A percentile compares a stretch with the other conserved stretches of the same genome.
phyloP scores from a whole-genome alignment of 2,329 filamentous ascomycete genomes.

The Helotiales sp. region DNA sequence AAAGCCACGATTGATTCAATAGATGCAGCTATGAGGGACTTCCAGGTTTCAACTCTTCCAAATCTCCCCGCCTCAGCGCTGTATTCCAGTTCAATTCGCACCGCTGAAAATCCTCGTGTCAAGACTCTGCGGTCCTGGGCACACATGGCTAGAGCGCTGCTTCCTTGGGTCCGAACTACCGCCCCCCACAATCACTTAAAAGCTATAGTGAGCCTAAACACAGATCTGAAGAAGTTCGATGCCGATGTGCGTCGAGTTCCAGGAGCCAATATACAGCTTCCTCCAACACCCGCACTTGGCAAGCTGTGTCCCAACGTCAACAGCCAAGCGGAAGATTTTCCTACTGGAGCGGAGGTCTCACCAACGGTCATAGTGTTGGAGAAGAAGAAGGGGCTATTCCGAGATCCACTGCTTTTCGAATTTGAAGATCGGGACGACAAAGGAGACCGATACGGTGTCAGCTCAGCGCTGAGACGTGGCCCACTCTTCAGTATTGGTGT shows the following conservation, averaged over 20 bases:
- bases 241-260: not conserved
- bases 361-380: not conserved
- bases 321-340: not conserved
- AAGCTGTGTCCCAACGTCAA: not conserved
- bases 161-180: not conserved
- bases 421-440: not conserved
- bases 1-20: not conserved
- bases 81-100: not conserved
- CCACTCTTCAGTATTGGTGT: not conserved
- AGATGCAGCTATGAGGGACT: not conserved
- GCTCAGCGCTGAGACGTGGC: not conserved
- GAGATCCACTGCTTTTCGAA: not conserved
- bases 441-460: not conserved
- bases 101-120: not conserved
- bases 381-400: not conserved
- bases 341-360: not conserved
- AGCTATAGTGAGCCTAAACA: not conserved
- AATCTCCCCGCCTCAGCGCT: not conserved
- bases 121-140: not conserved
- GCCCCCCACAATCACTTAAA: not conserved
- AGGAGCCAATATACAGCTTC: not conserved
- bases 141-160: not conserved
- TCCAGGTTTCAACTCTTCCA: not conserved
- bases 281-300: not conserved
- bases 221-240: not conserved